A percentile compares a stretch with the other conserved stretches of the same genome.
These are phyloP conservation scores for Cytospora chrysosperma DNA, from an alignment of 2,329 filamentous ascomycete species.

Conservation along the genomic window DNA sequence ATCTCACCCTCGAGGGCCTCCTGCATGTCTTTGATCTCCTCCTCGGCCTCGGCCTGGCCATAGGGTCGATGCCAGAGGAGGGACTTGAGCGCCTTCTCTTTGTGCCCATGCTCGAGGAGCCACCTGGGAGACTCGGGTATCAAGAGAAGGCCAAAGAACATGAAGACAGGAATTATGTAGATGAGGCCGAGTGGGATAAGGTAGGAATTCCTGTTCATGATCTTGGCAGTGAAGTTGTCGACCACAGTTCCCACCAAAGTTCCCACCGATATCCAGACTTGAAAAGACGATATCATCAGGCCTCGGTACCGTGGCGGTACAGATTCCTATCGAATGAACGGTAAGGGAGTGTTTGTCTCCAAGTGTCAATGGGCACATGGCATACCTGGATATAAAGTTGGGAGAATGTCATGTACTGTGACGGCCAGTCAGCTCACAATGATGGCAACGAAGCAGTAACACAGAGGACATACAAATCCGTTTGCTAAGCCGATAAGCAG, in stretches of 20 bases:
- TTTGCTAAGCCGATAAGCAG: slow-evolving; percentile 56
- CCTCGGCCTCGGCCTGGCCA: slow-evolving; percentile 31
- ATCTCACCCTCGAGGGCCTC: slow-evolving; percentile 37
- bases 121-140: slow-evolving; percentile 43
- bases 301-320: slow-evolving; percentile 45
- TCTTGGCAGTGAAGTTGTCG: slow-evolving; percentile 46
- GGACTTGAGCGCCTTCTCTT: slow-evolving; percentile 34
- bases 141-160: slow-evolving; percentile 38
- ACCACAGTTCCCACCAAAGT: slow-evolving; percentile 47
- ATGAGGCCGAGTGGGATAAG: slow-evolving; percentile 43
- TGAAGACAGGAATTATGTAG: slow-evolving; percentile 38
- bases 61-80: slow-evolving; percentile 35
- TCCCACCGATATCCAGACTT: slow-evolving; percentile 44
- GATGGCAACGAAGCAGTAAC: background rate
- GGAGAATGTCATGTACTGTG: slow-evolving; percentile 51
- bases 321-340: slow-evolving; percentile 8
- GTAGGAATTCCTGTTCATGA: slow-evolving; percentile 38
- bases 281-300: slow-evolving; percentile 43
- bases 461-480: slow-evolving; percentile 37
- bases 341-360: background rate
- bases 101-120: slow-evolving; percentile 37
- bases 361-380: background rate
- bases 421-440: background rate
- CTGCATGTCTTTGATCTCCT: slow-evolving; percentile 40
- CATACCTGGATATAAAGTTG: slow-evolving; percentile 37